These are phyloP conservation scores for Pholiota adiposa DNA, from an alignment of 1,284 basidiomycete species.

Conservation along the genomic window DNA sequence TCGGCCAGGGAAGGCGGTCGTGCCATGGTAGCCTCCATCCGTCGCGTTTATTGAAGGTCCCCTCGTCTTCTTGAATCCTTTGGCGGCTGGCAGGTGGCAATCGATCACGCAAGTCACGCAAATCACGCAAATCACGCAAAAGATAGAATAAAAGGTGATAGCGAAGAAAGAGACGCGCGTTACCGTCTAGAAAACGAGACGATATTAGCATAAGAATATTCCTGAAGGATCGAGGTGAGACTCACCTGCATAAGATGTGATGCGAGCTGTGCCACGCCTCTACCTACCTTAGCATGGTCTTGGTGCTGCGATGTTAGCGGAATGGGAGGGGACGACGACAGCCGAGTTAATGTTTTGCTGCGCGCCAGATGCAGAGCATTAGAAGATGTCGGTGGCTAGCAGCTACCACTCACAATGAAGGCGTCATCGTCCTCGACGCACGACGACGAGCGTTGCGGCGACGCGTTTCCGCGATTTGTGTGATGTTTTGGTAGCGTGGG, in stretches of 20 bases:
- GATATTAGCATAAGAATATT: too few species aligned
- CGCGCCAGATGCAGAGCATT: background rate
- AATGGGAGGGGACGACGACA: background rate
- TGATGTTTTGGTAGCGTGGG: too few species aligned
- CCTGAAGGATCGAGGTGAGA: too few species aligned
- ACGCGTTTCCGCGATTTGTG: background rate
- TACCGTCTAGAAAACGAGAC: background rate
- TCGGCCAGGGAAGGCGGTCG: conserved; percentile 1
- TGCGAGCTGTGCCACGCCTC: too few species aligned
- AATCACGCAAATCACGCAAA: background rate
- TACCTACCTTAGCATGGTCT: too few species aligned
- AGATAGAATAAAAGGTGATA: background rate
- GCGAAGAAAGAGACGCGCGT: background rate
- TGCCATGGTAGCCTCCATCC: background rate
- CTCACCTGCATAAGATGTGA: too few species aligned
- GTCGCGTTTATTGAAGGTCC: conserved; percentile 5
- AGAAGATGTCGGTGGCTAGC: background rate
- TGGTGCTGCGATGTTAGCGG: too few species aligned
- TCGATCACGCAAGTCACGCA: background rate
- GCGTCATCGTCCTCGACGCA: background rate
- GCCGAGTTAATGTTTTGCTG: background rate
- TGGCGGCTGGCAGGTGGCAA: background rate
- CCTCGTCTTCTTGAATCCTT: conserved; percentile 2
- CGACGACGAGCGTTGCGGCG: background rate
- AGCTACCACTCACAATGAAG: background rate